Conservation (phyloP, 2,329 filamentous ascomycete species). For the Verticillium dahliae region DNA sequence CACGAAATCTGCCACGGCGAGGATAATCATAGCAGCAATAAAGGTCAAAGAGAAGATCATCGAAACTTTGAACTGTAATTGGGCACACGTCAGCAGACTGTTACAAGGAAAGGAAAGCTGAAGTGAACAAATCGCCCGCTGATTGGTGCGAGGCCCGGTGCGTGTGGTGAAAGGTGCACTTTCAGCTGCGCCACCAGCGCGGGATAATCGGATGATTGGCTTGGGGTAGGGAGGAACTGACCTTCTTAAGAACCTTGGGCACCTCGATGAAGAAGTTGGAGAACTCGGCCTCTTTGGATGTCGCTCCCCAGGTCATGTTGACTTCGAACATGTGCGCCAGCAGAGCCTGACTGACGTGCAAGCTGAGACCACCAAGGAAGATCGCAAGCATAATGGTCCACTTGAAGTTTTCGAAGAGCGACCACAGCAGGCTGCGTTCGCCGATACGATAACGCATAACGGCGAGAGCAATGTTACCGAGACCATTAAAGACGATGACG, state of each 20-base stretch:
- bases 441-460: conserved; percentile 67
- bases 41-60: conserved; percentile 55
- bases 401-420: conserved; percentile 60
- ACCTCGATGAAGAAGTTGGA: conserved; percentile 83
- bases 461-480: conserved; percentile 66
- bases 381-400: conserved; percentile 70
- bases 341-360: conserved; percentile 76
- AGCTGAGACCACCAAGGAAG: conserved; percentile 74
- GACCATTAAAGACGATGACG: conserved; percentile 69
- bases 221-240: conserved; percentile 41
- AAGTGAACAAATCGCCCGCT: conserved; percentile 11
- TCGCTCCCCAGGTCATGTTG: conserved; percentile 81
- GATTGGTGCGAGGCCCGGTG: conserved; percentile 12
- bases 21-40: conserved; percentile 56
- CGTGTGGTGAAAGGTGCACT: conserved; percentile 20
- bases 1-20: conserved; percentile 58
- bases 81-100: conserved; percentile 4
- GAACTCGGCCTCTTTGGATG: conserved; percentile 74
- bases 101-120: not conserved
- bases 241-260: conserved; percentile 69
- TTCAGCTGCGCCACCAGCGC: not conserved
- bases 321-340: conserved; percentile 79
- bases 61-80: conserved; percentile 60
- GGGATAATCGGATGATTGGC: not conserved
- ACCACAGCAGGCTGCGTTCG: conserved; percentile 51